Percentiles rank a stretch among this genome's conserved stretches.
These are phyloP conservation scores for Herpetospermum pedunculosum DNA, from an alignment of 306 rosid genomes.

Conservation along the genomic window DNA sequence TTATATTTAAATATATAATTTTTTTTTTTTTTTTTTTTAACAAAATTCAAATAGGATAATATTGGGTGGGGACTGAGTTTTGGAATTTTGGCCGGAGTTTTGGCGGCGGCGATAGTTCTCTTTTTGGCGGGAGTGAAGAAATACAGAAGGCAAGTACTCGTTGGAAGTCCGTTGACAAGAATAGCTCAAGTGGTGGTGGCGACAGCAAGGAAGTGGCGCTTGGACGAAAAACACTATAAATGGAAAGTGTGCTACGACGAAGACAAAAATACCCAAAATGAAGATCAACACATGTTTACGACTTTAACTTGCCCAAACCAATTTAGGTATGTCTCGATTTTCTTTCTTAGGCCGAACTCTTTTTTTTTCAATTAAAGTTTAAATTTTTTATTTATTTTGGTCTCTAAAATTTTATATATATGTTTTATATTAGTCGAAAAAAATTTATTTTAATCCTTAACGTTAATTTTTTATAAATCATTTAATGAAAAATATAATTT, in stretches of 20 bases:
- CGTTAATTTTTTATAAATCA: no score
- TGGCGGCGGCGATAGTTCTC: constrained; percentile 32
- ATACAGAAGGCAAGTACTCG: constrained; percentile 33
- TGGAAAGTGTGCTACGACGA: constrained; percentile 20
- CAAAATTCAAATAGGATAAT: constrained; percentile 34
- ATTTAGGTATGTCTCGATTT: constrained; percentile 28
- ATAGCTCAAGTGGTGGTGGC: constrained; percentile 56
- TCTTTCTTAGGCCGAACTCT: not conserved
- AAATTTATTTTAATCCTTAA: no score
- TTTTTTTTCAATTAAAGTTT: not conserved
- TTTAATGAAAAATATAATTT: no score
- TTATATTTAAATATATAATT: not conserved
- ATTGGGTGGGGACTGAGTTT: constrained; percentile 58
- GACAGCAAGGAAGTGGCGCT: constrained; percentile 33
- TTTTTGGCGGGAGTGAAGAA: constrained; percentile 40
- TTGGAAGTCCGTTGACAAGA: constrained; percentile 47
- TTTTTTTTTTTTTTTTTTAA: not conserved
- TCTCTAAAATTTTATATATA: no score
- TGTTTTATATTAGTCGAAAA: no score
- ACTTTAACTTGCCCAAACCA: constrained; percentile 28
- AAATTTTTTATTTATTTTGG: not conserved
- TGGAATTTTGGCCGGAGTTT: constrained; percentile 38
- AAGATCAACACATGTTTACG: constrained; percentile 15
- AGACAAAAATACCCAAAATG: not conserved
- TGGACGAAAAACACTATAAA: constrained; percentile 9